Evolutionary conservation across 2,329 filamentous ascomycete species (phyloP).

Genomic region (Diatrype stigma): DNA sequence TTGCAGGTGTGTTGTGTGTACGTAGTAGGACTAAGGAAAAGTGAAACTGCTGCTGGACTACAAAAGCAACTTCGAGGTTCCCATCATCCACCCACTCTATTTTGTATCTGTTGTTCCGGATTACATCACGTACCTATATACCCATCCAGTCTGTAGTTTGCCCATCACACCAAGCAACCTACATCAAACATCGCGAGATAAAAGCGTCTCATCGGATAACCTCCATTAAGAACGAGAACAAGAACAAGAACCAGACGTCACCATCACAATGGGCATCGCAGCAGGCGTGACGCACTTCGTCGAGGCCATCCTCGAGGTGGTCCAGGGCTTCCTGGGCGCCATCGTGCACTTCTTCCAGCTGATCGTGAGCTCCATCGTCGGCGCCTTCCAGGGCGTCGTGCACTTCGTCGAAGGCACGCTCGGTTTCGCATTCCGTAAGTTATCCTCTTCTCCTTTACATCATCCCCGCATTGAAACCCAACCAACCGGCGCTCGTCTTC

Average conservation of each 20-base stretch:
- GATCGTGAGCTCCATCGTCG: conserved; percentile 15
- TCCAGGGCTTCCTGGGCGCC: conserved; percentile 17
- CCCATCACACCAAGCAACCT: too few relatives aligned
- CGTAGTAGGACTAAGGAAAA: too few relatives aligned
- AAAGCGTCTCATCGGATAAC: background rate
- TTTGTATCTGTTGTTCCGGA: too few relatives aligned
- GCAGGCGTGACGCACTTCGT: conserved; percentile 26
- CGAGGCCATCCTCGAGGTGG: conserved; percentile 19
- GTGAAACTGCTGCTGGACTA: background rate
- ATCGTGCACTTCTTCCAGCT: conserved; percentile 19
- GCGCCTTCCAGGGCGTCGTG: conserved; percentile 18
- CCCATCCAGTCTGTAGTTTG: background rate
- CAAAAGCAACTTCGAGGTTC: background rate
- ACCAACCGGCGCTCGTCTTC: too few relatives aligned
- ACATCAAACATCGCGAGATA: background rate
- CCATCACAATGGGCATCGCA: conserved; percentile 24
- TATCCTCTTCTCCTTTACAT: background rate
- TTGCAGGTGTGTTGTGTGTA: background rate
- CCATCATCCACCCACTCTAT: background rate
- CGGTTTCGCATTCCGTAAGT: conserved; percentile 29
- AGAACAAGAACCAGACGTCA: background rate
- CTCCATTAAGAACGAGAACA: background rate
- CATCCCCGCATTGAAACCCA: background rate
- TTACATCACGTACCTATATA: too few relatives aligned
- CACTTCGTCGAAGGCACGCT: conserved; percentile 27